A percentile compares a stretch with the other conserved stretches of the same genome.
Evolutionary conservation across 805 yeast species (phyloP).

Genomic region (Kuraishia molischiana): DNA sequence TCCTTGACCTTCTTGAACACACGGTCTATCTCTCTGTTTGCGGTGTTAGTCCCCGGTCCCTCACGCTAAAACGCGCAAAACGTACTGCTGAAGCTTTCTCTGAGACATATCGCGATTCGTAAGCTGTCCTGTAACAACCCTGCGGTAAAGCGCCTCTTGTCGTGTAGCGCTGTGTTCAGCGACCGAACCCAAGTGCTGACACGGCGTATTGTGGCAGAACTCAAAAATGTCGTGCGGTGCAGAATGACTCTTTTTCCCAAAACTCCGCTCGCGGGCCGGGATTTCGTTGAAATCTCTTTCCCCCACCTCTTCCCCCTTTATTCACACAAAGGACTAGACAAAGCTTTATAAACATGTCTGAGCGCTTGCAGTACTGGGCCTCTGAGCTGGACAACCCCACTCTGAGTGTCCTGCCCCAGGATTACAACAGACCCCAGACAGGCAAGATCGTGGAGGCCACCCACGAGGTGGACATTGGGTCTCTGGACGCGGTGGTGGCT

Average conservation of each 20-base stretch:
- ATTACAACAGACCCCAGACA: constrained; percentile 68
- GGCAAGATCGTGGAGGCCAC: constrained; percentile 60
- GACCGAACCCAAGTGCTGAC: too few relatives aligned
- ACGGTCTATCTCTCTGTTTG: constrained; percentile 70
- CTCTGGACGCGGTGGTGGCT: constrained; percentile 8
- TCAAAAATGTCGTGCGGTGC: neutral
- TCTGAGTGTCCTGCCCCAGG: constrained; percentile 80
- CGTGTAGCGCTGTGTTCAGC: too few relatives aligned
- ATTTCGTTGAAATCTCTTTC: neutral
- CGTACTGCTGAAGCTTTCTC: constrained; percentile 40
- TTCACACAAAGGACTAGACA: constrained; percentile 2
- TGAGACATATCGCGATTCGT: constrained; percentile 40
- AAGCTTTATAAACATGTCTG: constrained; percentile 3
- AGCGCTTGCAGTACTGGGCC: constrained; percentile 46
- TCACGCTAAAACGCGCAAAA: constrained; percentile 4
- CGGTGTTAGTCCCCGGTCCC: constrained; percentile 2
- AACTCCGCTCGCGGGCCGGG: too few relatives aligned
- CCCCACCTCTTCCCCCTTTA: constrained; percentile 3
- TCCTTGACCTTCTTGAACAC: constrained; percentile 87
- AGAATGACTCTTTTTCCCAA: too few relatives aligned
- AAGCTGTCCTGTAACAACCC: too few relatives aligned
- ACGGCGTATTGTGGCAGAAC: too few relatives aligned
- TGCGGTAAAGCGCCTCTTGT: too few relatives aligned
- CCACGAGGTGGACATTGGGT: constrained; percentile 21
- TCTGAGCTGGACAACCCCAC: constrained; percentile 68